Conservation (phyloP, 768 basidiomycete genomes). For the Auriculariales sp. region DNA sequence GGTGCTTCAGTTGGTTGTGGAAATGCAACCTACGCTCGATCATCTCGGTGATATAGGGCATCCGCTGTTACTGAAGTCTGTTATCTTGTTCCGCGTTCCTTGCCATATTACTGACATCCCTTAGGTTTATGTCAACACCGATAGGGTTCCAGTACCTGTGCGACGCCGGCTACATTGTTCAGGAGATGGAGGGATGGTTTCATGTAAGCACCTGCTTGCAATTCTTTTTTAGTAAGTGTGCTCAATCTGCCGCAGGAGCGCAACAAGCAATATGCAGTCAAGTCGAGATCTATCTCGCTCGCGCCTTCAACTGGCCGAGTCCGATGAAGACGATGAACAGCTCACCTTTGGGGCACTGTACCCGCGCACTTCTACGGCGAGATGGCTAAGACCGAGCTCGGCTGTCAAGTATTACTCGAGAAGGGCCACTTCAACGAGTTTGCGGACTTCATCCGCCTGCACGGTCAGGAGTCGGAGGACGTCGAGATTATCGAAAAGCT, state of each 20-base stretch:
- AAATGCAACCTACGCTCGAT: constrained; percentile 89
- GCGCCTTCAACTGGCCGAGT: constrained; percentile 44
- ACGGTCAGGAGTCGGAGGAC: constrained; percentile 76
- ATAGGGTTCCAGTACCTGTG: constrained; percentile 88
- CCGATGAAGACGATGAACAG: constrained; percentile 54
- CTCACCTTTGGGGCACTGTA: constrained; percentile 62
- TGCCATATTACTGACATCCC: neutral
- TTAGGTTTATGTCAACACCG: constrained; percentile 86
- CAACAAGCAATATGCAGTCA: constrained; percentile 86
- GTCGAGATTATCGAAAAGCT: constrained; percentile 72
- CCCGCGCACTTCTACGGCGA: constrained; percentile 97
- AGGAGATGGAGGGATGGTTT: constrained; percentile 95
- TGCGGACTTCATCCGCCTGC: constrained; percentile 75
- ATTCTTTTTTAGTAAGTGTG: constrained; percentile 2
- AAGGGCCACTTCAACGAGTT: constrained; percentile 88
- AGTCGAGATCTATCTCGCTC: constrained; percentile 81
- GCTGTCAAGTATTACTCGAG: constrained; percentile 80
- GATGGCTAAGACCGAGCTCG: constrained; percentile 91
- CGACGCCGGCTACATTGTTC: constrained; percentile 82
- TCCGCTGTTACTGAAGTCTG: constrained; percentile 73
- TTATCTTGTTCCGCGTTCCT: constrained; percentile 2
- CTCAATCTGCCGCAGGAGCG: constrained; percentile 53
- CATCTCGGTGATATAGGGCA: constrained; percentile 90
- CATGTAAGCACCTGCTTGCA: constrained; percentile 38
- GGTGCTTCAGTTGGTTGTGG: constrained; percentile 77